Percentiles rank a stretch among this genome's conserved stretches.
These are phyloP conservation scores for Neurospora tetraspora DNA, from an alignment of 495 filamentous ascomycete genomes.

Conservation along the genomic window DNA sequence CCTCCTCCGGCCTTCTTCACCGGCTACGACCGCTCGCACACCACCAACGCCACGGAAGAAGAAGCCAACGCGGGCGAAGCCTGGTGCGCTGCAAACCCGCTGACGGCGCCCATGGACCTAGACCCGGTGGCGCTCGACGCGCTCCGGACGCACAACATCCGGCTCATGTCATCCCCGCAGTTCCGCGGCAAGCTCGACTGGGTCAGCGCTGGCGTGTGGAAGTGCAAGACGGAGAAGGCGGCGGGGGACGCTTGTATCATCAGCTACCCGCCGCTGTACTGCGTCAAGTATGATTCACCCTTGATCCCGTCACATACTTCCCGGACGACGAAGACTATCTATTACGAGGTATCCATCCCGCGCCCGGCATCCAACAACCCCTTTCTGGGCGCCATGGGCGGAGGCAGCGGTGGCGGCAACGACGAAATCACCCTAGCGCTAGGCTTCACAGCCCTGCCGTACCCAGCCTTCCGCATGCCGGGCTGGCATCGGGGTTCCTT, in stretches of 20 bases:
- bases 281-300: constrained; percentile 57
- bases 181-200: constrained; percentile 24
- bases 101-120: constrained; percentile 47
- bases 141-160: constrained; percentile 23
- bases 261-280: constrained; percentile 67
- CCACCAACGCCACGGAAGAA: constrained; percentile 60
- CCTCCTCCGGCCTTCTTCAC: constrained; percentile 63
- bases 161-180: constrained; percentile 21
- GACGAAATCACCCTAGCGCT: constrained; percentile 59
- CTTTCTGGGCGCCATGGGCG: constrained; percentile 1
- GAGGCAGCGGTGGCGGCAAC: constrained; percentile 11
- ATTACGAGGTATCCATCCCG: constrained; percentile 65
- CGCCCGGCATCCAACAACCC: background rate
- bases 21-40: constrained; percentile 53
- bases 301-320: constrained; percentile 29
- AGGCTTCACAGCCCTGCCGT: constrained; percentile 72
- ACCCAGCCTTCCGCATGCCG: constrained; percentile 77
- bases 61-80: constrained; percentile 63
- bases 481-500: constrained; percentile 84
- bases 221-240: constrained; percentile 17
- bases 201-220: constrained; percentile 35
- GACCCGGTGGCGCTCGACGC: constrained; percentile 29
- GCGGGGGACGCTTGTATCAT: constrained; percentile 46
- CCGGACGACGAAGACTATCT: constrained; percentile 48
- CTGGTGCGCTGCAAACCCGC: constrained; percentile 58